Percentiles rank a stretch among this genome's conserved stretches.
Conservation (phyloP, 2,329 filamentous ascomycete species). For the Endoconidiophora polonica region DNA sequence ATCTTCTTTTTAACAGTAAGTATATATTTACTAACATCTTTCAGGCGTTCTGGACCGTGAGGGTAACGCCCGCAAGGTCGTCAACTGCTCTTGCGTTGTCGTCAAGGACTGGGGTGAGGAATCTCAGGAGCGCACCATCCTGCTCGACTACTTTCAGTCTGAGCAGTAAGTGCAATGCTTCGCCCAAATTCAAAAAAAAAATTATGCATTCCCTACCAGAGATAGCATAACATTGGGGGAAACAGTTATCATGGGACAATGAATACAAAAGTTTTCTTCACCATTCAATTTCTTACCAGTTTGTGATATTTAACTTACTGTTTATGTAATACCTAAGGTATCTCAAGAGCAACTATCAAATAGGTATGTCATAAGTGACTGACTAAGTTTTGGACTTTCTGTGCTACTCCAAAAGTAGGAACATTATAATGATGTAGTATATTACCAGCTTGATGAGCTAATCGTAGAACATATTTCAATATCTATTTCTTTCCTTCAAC, state of each 20-base stretch:
- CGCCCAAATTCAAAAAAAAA: conserved; percentile 26
- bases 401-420: too few species aligned
- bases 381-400: too few species aligned
- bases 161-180: conserved; percentile 38
- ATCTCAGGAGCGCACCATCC: conserved; percentile 93
- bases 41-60: conserved; percentile 94
- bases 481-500: conserved; percentile 26
- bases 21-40: conserved; percentile 18
- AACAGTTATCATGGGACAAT: conserved; percentile 11
- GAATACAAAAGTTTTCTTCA: conserved; percentile 11
- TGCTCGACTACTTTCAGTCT: conserved; percentile 99
- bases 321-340: too few species aligned
- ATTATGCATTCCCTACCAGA: conserved; percentile 13
- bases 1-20: background rate
- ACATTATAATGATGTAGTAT: too few species aligned
- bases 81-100: conserved; percentile 99
- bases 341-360: too few species aligned
- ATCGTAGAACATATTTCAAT: background rate
- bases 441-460: too few species aligned
- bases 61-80: conserved; percentile 98
- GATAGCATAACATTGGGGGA: conserved; percentile 16
- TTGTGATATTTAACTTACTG: too few species aligned
- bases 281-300: background rate
- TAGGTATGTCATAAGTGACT: too few species aligned
- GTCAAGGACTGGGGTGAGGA: conserved; percentile 99